Evolutionary conservation across 2,329 filamentous ascomycete genomes (phyloP), one percentile per base, ranked within the genome.

Genomic region (Fusarium graminum): DNA sequence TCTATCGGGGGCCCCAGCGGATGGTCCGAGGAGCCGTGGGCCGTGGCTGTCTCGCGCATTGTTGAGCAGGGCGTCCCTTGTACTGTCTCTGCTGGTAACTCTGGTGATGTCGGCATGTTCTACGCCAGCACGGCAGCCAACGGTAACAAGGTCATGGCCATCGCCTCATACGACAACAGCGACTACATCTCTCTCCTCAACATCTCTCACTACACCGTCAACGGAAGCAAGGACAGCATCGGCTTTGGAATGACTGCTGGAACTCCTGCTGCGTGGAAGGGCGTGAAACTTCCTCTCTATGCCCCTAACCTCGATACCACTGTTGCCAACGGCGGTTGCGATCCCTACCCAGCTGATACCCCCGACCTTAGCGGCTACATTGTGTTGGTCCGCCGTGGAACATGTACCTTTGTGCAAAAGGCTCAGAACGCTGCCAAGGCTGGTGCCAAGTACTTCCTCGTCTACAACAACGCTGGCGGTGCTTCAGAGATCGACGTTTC

Each of bases 361-460:
- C 85, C 86, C 2, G 83, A 89, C 68, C 80, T 91, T 11, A 83
- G 83, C 39, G 78, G 79, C 22, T 79, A 84, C 52, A 83, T 91
- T 44, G 86, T 88, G 5, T 79, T 90, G 9, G 79, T 90, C 45
- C 85, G 85, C 34, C 83, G 86, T 25, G 87, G 87, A 59, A 82
- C 75, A 22, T 90, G 88, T 73, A 80, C 80, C 0, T 88, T 88
- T 61, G 77, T 79, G 3, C 68, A 80, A n/a, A 89, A 90, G 78
- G 81, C 81, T 1, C 73, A 78, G 36, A 85, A 86, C 56, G 84
- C 84, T 7, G 82, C 78, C 3, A 81, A 78, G 8, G 80, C 80
- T 44, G 88, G 88, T 12, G 88, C 86, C 55, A 83, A 84, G 71
- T 88, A 89, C 64, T 74, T 90, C 52, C 75, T 90, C 59, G 78